Evolutionary conservation across 1,284 basidiomycete genomes (phyloP), one percentile per base, ranked within the genome.

Genomic region (Mycosarcoma maydis): DNA sequence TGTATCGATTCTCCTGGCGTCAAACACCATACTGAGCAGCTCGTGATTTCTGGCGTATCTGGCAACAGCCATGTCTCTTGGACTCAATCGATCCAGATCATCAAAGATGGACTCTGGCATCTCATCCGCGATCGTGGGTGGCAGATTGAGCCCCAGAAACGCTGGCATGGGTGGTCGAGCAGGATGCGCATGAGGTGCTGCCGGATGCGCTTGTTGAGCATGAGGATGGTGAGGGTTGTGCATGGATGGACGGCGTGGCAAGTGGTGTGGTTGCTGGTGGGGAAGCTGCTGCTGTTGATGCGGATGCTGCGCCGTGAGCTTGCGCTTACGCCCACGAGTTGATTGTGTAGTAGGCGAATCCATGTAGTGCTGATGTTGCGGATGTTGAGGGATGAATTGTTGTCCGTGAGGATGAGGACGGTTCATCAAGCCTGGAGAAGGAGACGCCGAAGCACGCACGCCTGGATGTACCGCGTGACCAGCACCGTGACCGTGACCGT

Each of bases 21-120:
- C 80, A 38, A 81, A 77, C 22, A 81, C 45, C 39, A 60, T 57
- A n/a, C 68, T 71, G 26, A 81, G 49, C 19, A 78, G 60, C 39
- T 77, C 75, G 62, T 81, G 80, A 39, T 80, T 76, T 43, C 61
- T 61, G n/a, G 68, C 72, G 49, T 78, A 81, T 16, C 80, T 45
- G 0, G 78, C 77, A 2, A 72, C 68, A 22, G 77, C 72, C 8
- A 81, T 52, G 44, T 81, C 80, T 3, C 80, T 46, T 14, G 76
- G 72, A 0, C 66, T 69, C 19, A 75, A 53, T 1, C 76, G 37
- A 55, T 81, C 80, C 16, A 80, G 65, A 36, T 80, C 75, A 40
- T 81, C 79, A 51, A 71, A 56, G 49, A 71, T 56, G 9, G 48
- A 58, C 11, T 71, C 68, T 17, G 68, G 62, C 45, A 71, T 32